Conservation (phyloP, 169 alveolate genomes). For the Plasmodium knowlesi region DNA sequence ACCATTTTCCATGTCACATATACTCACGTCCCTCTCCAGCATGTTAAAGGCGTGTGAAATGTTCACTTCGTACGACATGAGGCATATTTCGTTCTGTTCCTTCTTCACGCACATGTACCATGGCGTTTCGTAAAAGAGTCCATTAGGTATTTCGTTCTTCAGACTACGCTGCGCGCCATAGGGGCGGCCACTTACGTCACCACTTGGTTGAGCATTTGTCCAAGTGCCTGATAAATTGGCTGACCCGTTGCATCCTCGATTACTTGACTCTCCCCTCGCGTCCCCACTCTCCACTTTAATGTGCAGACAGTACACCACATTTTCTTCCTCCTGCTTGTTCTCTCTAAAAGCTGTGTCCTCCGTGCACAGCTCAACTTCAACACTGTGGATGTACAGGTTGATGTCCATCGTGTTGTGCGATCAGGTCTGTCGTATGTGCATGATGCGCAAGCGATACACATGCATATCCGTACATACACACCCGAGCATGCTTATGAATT, state of each 20-base stretch:
- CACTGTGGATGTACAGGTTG: slow-evolving; percentile 64
- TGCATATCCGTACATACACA: neutral
- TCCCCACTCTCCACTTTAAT: slow-evolving; percentile 46
- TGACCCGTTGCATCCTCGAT: neutral
- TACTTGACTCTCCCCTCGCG: neutral
- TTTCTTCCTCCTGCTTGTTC: slow-evolving; percentile 30
- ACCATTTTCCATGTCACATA: neutral
- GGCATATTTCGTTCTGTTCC: slow-evolving; percentile 30
- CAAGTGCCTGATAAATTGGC: neutral
- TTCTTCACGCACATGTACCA: slow-evolving; percentile 63
- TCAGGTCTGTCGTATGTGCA: neutral
- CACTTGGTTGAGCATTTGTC: neutral
- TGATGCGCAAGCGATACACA: neutral
- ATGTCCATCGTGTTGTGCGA: slow-evolving; percentile 36
- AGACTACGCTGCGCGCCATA: neutral
- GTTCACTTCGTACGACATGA: slow-evolving; percentile 73
- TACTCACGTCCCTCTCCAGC: slow-evolving; percentile 41
- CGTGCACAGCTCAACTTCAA: slow-evolving; percentile 32
- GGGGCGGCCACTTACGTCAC: neutral
- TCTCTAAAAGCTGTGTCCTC: neutral
- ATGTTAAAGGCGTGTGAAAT: slow-evolving; percentile 50
- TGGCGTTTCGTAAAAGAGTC: slow-evolving; percentile 55
- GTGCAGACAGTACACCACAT: slow-evolving; percentile 52
- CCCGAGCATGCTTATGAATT: neutral
- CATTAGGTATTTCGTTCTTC: slow-evolving; percentile 13